phyloP scores from a whole-genome alignment of 257 asterid genomes.

The Misopates orontium region DNA sequence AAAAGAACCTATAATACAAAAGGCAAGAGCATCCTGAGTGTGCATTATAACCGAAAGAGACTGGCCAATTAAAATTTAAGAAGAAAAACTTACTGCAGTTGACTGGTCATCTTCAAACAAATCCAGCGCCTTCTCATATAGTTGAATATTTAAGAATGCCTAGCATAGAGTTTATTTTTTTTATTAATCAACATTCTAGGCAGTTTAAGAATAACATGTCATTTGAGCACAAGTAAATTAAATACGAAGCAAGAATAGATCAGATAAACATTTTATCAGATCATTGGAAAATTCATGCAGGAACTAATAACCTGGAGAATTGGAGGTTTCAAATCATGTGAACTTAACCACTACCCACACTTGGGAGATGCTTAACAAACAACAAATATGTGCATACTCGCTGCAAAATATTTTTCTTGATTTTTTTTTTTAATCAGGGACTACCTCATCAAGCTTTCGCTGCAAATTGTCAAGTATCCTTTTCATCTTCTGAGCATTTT shows the following conservation, averaged over 20 bases:
- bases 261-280: conserved; percentile 9
- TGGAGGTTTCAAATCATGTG: neutral
- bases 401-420: neutral
- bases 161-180: conserved; percentile 37
- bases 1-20: conserved; percentile 56
- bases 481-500: conserved; percentile 82
- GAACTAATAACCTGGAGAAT: conserved; percentile 10
- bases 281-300: conserved; percentile 18
- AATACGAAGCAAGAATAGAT: conserved; percentile 21
- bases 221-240: conserved; percentile 18
- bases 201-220: neutral
- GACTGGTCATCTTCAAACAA: conserved; percentile 89
- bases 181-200: conserved; percentile 23
- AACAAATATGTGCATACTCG: neutral
- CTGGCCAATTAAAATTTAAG: conserved; percentile 12
- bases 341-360: conserved; percentile 11
- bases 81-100: conserved; percentile 62
- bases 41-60: conserved; percentile 9
- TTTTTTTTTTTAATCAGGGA: too few species aligned
- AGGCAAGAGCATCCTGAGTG: conserved; percentile 21
- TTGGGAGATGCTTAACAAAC: conserved; percentile 24
- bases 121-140: conserved; percentile 89
- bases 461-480: conserved; percentile 76
- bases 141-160: conserved; percentile 82
- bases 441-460: conserved; percentile 91